Evolutionary conservation across 2,329 filamentous ascomycete species (phyloP), one percentile per base, ranked within the genome.

Genomic region (Endoconidiophora polonica): DNA sequence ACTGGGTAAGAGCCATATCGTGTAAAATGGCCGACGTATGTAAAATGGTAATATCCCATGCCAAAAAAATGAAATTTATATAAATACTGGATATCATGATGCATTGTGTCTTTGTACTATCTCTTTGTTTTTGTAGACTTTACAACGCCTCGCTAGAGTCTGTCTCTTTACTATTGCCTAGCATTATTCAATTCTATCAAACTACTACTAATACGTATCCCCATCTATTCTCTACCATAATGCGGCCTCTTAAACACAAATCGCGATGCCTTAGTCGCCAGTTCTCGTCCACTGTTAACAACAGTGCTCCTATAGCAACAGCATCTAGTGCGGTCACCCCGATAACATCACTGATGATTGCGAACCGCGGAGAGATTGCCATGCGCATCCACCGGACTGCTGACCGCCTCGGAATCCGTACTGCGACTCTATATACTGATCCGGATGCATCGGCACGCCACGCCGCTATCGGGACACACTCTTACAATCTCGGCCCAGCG

Each of bases 281-380:
- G 16, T 14, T 45, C 22, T 45, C 43, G 9, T 16, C 43, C 9
- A 5, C 24, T 33, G 29, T 33, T 12, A 7, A 33, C 29, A 33
- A 5, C 29, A 33, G 29, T 12, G 29, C 7, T 33, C 29, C 7
- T 33, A 33, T 33, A 24, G 12, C 43, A 45, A 16, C 23, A n/a
- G 5, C 43, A 16, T 18, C 24, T 12, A 23, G 7, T 10, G 14
- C 44, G n/a, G 23, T 40, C 10, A 71, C 68, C 12, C 72, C 76
- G 26, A 76, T 81, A 57, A 79, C 78, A 50, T 94, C 87, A 6
- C 83, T 96, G 40, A 74, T 98, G 22, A 96, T 98, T 62, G 91
- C 91, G 49, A 98, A 98, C 63, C 81, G 91, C 58, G 91, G 91
- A 58, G 91, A 98, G 66, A 98, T 98, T 58, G 91, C 91, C 46